Conservation (phyloP, 495 filamentous ascomycete genomes). For the Penicillium pulvis region DNA sequence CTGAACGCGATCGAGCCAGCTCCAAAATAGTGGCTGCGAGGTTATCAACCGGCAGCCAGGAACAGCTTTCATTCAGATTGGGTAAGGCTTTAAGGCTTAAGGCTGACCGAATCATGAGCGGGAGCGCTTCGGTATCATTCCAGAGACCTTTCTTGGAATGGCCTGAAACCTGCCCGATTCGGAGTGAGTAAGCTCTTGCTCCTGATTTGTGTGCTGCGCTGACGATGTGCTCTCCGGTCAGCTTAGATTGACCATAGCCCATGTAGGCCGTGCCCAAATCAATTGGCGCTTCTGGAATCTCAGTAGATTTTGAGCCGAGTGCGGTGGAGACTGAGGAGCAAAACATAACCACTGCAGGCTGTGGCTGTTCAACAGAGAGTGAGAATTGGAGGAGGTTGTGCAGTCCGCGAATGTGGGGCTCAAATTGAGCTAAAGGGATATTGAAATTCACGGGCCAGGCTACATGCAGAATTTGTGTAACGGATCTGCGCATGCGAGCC, state of each 20-base stretch:
- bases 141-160: constrained; percentile 53
- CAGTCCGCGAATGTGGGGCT: constrained; percentile 51
- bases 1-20: constrained; percentile 37
- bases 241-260: constrained; percentile 62
- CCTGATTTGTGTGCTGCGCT: constrained; percentile 37
- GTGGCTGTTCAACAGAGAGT: constrained; percentile 39
- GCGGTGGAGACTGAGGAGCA: constrained; percentile 56
- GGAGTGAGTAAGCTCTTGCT: constrained; percentile 48
- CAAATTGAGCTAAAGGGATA: constrained; percentile 39
- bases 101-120: constrained; percentile 57
- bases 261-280: constrained; percentile 45
- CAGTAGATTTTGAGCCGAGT: constrained; percentile 29
- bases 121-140: constrained; percentile 61
- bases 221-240: constrained; percentile 56
- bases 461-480: constrained; percentile 56
- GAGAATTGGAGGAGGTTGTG: constrained; percentile 58
- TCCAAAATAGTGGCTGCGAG: constrained; percentile 52
- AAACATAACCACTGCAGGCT: constrained; percentile 53
- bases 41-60: constrained; percentile 61
- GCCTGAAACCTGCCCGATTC: constrained; percentile 64
- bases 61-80: constrained; percentile 43
- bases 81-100: constrained; percentile 52
- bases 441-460: constrained; percentile 65
- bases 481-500: constrained; percentile 37
- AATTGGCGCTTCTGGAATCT: constrained; percentile 44